Conservation (phyloP, 306 rosid species). For the Fagus sylvatica region DNA sequence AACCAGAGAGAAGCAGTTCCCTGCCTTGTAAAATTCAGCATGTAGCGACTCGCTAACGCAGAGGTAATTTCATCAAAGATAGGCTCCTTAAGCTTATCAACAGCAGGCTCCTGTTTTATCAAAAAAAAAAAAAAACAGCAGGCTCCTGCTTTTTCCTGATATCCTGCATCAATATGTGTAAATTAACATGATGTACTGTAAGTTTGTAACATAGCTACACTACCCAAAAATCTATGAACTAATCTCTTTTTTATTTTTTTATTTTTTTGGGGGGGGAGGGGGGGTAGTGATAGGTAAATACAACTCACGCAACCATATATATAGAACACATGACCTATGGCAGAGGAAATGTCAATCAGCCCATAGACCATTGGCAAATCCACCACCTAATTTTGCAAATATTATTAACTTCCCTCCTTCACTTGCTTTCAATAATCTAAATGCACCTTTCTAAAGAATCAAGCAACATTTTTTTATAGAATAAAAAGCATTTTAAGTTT, state of each 20-base stretch:
- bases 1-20: conserved; percentile 83
- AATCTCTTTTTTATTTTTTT: not conserved
- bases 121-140: too few relatives aligned
- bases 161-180: conserved; percentile 45
- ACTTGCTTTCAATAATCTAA: not conserved
- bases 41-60: conserved; percentile 50
- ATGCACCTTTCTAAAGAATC: not conserved
- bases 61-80: conserved; percentile 61
- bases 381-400: not conserved
- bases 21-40: conserved; percentile 72
- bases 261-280: too few relatives aligned
- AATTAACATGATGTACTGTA: not conserved
- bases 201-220: not conserved
- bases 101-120: too few relatives aligned
- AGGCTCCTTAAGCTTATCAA: conserved; percentile 80
- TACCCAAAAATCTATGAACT: not conserved
- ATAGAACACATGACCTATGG: not conserved
- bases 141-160: conserved; percentile 61
- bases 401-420: not conserved
- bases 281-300: not conserved
- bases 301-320: not conserved
- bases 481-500: not conserved
- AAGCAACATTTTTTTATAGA: not conserved
- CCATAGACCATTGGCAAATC: not conserved
- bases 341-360: not conserved